Conservation (phyloP, 345 rosid genomes). For the Lumnitzera littorea region DNA sequence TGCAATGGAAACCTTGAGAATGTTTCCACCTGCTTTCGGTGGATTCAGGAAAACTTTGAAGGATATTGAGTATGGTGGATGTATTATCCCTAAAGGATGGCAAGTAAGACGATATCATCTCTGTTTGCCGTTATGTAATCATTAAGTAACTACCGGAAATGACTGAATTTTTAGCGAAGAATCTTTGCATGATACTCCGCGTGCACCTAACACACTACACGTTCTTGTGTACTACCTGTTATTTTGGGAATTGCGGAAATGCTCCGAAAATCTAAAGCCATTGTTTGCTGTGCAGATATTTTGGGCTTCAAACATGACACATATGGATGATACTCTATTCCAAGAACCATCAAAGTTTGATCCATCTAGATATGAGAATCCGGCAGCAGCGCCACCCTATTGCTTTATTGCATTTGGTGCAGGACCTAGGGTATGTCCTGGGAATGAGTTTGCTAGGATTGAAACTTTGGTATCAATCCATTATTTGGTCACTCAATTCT, state of each 20-base stretch:
- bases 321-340: conserved; percentile 25
- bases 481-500: conserved; percentile 37
- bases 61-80: conserved; percentile 20
- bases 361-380: conserved; percentile 23
- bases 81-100: conserved; percentile 31
- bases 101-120: conserved; percentile 13
- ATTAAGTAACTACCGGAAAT: no score
- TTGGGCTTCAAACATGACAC: conserved; percentile 21
- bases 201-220: no score
- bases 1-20: conserved; percentile 46
- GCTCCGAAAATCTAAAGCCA: not conserved
- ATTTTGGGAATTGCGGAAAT: not conserved
- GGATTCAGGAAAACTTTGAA: conserved; percentile 36
- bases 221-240: not conserved
- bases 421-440: conserved; percentile 49
- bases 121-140: not conserved
- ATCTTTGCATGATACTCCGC: no score
- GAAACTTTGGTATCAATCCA: conserved; percentile 41
- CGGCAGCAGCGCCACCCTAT: conserved; percentile 14
- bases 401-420: conserved; percentile 31
- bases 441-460: conserved; percentile 42
- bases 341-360: conserved; percentile 21
- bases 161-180: no score
- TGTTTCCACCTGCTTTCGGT: conserved; percentile 36
- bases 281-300: conserved; percentile 12